A percentile compares a stretch with the other conserved stretches of the same genome.
Conservation (phyloP, 768 basidiomycete genomes). For the Exidia glandulosa region DNA sequence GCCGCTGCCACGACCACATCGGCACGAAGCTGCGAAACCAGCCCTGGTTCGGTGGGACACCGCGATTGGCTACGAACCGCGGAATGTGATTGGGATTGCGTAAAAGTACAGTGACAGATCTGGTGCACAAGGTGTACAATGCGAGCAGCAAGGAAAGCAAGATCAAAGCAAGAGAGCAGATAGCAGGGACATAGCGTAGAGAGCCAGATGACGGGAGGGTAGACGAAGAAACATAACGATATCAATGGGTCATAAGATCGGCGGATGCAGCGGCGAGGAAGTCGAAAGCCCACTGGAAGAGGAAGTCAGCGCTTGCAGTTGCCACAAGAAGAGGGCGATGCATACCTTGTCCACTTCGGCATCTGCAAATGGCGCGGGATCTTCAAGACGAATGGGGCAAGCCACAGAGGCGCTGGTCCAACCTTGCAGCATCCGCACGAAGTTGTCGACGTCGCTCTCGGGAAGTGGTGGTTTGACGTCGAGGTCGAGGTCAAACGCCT, state of each 20-base stretch:
- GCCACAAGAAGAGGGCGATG: neutral
- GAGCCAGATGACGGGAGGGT: neutral
- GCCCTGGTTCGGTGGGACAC: accelerated
- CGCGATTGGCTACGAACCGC: neutral
- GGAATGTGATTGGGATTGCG: neutral
- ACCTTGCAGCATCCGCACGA: no score
- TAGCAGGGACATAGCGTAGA: neutral
- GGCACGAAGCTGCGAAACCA: no score
- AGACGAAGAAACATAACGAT: neutral
- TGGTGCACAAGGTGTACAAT: neutral
- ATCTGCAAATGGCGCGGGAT: neutral
- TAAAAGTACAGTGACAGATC: neutral
- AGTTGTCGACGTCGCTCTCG: no score
- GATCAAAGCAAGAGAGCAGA: neutral
- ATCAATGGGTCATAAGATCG: neutral
- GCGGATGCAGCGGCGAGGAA: neutral
- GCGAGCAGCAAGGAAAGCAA: neutral
- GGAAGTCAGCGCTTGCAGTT: neutral
- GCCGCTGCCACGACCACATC: no score
- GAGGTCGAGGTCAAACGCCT: no score
- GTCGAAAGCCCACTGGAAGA: neutral
- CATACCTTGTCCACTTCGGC: neutral
- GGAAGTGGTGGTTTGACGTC: no score
- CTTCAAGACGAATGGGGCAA: neutral
- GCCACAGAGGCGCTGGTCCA: no score